Conservation (phyloP, 2,329 filamentous ascomycete species). For the Cytospora piceae region DNA sequence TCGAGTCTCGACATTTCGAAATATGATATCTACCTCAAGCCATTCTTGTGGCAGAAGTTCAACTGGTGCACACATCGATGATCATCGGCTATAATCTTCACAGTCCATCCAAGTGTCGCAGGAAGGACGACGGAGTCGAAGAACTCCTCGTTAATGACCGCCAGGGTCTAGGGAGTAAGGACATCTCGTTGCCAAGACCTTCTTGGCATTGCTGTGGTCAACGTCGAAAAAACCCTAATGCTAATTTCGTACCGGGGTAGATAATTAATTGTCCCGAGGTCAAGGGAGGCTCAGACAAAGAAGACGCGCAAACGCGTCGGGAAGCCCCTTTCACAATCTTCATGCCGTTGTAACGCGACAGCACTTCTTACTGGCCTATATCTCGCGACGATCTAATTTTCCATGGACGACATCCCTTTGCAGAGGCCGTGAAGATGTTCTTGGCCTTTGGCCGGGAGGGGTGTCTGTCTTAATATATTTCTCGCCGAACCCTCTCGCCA, state of each 20-base stretch:
- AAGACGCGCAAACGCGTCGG: not conserved
- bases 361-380: conserved; percentile 9
- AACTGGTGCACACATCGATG: too few species aligned
- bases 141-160: too few species aligned
- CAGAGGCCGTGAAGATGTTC: not conserved
- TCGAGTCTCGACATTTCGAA: too few species aligned
- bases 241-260: too few species aligned
- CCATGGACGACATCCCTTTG: conserved; percentile 5
- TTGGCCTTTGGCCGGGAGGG: not conserved
- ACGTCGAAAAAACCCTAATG: too few species aligned
- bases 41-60: too few species aligned
- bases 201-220: not conserved
- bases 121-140: too few species aligned
- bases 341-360: not conserved
- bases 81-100: too few species aligned
- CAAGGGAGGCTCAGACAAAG: conserved; percentile 11
- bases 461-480: not conserved
- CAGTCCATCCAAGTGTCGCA: too few species aligned
- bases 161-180: too few species aligned
- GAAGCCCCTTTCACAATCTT: conserved; percentile 9
- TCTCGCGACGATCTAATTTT: conserved; percentile 13
- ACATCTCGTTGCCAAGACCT: not conserved
- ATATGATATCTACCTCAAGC: too few species aligned
- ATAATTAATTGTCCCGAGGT: not conserved
- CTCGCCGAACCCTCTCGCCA: not conserved